Conservation (phyloP, 192 early-diverging fungal species). For the Umbelopsis sp. region DNA sequence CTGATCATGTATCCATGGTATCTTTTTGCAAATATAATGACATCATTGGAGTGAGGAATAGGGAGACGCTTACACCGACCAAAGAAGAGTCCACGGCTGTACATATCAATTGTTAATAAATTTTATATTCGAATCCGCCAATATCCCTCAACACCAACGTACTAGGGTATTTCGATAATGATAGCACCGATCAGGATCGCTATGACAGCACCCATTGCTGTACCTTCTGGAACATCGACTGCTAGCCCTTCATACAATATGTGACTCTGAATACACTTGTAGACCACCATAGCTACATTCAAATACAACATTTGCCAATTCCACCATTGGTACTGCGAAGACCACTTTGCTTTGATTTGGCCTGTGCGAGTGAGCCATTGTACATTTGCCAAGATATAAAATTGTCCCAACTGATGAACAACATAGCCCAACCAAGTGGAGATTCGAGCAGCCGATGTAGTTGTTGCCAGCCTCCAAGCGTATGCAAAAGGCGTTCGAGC, state of each 20-base stretch:
- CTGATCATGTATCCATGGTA: slow-evolving; percentile 40
- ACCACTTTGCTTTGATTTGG: slow-evolving; percentile 23
- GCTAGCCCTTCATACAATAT: slow-evolving; percentile 35
- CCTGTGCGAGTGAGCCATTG: slow-evolving; percentile 19
- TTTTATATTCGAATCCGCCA: not conserved
- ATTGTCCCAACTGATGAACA: slow-evolving; percentile 34
- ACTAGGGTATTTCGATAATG: slow-evolving; percentile 31
- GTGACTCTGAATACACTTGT: slow-evolving; percentile 29
- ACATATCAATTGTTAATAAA: not conserved
- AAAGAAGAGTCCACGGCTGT: slow-evolving; percentile 34
- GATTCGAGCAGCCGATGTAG: slow-evolving; percentile 2
- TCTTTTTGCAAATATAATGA: slow-evolving; percentile 27
- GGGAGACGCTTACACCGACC: slow-evolving; percentile 19
- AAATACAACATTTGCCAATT: slow-evolving; percentile 36
- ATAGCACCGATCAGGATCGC: slow-evolving; percentile 32
- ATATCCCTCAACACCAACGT: not conserved
- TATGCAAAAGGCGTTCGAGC: slow-evolving; percentile 30
- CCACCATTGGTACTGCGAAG: slow-evolving; percentile 23
- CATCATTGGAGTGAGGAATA: slow-evolving; percentile 10
- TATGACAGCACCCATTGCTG: slow-evolving; percentile 29
- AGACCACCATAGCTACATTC: slow-evolving; percentile 30
- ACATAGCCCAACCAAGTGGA: slow-evolving; percentile 27
- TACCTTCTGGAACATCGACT: slow-evolving; percentile 34
- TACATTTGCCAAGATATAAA: slow-evolving; percentile 20
- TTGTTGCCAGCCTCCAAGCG: slow-evolving; percentile 23